Conservation (phyloP, 495 filamentous ascomycete species). For the Tuber indicum region DNA sequence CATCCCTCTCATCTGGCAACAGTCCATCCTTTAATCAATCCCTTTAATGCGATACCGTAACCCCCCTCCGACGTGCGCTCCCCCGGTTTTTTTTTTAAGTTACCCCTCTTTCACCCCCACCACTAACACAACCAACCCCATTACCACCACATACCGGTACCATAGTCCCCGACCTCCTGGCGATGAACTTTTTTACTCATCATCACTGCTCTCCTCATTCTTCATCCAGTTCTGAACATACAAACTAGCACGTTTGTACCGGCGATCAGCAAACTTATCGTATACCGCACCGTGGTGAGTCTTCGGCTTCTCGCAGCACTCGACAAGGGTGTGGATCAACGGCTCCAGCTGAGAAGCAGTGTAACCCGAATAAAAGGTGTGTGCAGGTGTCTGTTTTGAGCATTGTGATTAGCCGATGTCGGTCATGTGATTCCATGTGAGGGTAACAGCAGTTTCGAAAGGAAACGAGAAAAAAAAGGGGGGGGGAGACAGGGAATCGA, state of each 20-base stretch:
- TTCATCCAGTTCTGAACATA: slow-evolving; percentile 69
- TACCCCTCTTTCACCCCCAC: slow-evolving; percentile 4
- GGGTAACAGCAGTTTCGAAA: slow-evolving; percentile 36
- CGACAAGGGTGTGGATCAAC: slow-evolving; percentile 66
- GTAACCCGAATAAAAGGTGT: slow-evolving; percentile 89
- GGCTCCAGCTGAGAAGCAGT: slow-evolving; percentile 75
- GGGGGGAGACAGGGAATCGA: slow-evolving; percentile 6
- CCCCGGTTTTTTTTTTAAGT: background rate
- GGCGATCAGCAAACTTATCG: slow-evolving; percentile 80
- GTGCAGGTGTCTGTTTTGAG: slow-evolving; percentile 58
- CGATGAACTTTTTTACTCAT: slow-evolving; percentile 8
- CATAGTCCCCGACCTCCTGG: background rate
- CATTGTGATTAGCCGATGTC: slow-evolving; percentile 1
- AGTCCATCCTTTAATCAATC: background rate
- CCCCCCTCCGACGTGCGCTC: background rate
- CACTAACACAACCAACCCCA: background rate
- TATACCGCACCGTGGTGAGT: slow-evolving; percentile 80
- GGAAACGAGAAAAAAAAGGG: slow-evolving; percentile 8
- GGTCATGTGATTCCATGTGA: slow-evolving; percentile 15
- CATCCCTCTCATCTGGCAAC: background rate
- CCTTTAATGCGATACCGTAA: background rate
- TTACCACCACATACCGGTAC: background rate
- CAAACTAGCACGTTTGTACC: slow-evolving; percentile 72
- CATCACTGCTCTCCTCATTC: slow-evolving; percentile 43
- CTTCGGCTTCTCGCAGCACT: slow-evolving; percentile 75